phyloP scores from a whole-genome alignment of 2,329 filamentous ascomycete genomes.

The Penicillium olsonii region DNA sequence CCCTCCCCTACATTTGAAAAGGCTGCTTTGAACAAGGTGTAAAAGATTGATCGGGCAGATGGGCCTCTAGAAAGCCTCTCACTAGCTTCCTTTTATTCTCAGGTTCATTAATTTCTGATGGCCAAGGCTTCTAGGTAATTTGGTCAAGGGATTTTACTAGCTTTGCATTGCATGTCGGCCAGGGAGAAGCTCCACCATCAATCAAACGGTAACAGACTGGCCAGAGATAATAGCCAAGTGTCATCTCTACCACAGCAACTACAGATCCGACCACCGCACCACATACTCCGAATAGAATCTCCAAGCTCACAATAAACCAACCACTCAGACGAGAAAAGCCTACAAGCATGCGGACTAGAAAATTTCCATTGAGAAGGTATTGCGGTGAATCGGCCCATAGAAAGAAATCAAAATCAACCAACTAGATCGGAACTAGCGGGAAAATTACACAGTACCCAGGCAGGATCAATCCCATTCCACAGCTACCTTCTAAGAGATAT shows the following conservation, averaged over 20 bases:
- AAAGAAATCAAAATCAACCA: conserved; percentile 24
- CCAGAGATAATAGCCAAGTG: conserved; percentile 14
- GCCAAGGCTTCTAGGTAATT: background rate
- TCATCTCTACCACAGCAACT: background rate
- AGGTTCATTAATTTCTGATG: background rate
- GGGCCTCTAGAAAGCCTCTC: background rate
- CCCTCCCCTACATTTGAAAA: background rate
- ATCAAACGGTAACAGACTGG: conserved; percentile 15
- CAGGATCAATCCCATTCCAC: conserved; percentile 3
- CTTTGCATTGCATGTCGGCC: background rate
- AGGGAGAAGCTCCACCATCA: background rate
- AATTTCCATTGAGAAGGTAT: too few species aligned
- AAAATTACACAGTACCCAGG: conserved; percentile 12
- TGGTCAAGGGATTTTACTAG: background rate
- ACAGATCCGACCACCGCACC: background rate
- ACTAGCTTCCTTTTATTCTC: background rate
- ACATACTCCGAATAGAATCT: background rate
- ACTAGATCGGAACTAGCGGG: conserved; percentile 21
- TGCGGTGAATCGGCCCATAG: too few species aligned
- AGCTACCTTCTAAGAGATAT: conserved; percentile 14
- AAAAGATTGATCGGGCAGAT: background rate
- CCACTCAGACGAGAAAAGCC: background rate
- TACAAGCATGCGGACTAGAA: background rate
- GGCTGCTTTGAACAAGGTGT: background rate
- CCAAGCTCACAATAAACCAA: background rate